These are phyloP conservation scores for Septoria linicola DNA, from an alignment of 2,329 filamentous ascomycete species.

Conservation along the genomic window DNA sequence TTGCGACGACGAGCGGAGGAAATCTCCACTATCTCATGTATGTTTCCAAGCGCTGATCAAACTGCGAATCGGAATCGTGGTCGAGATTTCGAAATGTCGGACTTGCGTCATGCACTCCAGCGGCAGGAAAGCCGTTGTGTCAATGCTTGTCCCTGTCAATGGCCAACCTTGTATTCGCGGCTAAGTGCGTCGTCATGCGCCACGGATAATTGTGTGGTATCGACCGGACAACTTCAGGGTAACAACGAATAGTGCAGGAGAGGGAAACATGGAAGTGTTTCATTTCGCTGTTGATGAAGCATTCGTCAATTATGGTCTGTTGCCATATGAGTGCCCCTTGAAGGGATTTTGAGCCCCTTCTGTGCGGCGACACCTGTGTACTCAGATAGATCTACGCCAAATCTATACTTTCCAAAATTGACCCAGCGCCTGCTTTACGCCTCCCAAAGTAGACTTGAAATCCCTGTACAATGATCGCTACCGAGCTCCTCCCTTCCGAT, in stretches of 20 bases:
- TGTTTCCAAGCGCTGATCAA: neutral
- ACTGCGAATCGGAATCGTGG: slow-evolving; percentile 2
- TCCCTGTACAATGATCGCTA: neutral
- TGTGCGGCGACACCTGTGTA: too few species aligned
- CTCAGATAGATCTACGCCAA: too few species aligned
- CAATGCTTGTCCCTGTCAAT: neutral
- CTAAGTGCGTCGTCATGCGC: slow-evolving; percentile 1
- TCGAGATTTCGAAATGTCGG: neutral
- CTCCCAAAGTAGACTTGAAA: neutral
- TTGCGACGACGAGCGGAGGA: neutral
- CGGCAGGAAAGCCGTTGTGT: neutral
- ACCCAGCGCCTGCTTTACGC: neutral
- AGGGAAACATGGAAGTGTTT: neutral
- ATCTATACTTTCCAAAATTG: too few species aligned
- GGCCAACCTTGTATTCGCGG: neutral
- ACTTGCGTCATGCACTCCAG: slow-evolving; percentile 13
- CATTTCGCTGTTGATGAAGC: neutral
- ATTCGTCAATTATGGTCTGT: too few species aligned
- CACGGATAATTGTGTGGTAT: neutral
- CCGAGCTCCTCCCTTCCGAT: neutral
- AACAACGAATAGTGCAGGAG: neutral
- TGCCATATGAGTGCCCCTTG: too few species aligned
- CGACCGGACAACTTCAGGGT: neutral
- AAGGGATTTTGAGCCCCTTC: too few species aligned
- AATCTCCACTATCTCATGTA: neutral